Evolutionary conservation across 495 filamentous ascomycete species (phyloP).

Genomic region (Daldinia vernicosa): DNA sequence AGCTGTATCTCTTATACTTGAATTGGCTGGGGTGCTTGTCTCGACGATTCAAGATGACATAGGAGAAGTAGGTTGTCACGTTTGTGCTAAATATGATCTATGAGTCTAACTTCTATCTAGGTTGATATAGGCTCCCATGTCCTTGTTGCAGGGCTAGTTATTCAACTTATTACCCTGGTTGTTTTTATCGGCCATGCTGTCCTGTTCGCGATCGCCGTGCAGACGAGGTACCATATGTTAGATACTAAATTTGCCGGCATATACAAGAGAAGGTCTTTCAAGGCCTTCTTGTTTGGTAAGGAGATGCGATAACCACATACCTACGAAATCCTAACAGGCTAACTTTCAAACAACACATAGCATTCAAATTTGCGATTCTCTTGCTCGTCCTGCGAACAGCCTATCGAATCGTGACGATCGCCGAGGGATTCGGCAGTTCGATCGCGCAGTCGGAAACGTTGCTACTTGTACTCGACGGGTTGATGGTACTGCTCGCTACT

Average conservation of each 20-base stretch:
- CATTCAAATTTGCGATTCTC: slow-evolving; percentile 39
- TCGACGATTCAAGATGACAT: slow-evolving; percentile 24
- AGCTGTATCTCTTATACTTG: slow-evolving; percentile 47
- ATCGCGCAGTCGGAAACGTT: slow-evolving; percentile 41
- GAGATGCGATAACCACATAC: not conserved
- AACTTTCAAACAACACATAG: slow-evolving; percentile 33
- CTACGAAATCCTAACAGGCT: not conserved
- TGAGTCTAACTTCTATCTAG: slow-evolving; percentile 41
- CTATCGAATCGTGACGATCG: slow-evolving; percentile 43
- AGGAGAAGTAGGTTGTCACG: slow-evolving; percentile 25
- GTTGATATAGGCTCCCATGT: slow-evolving; percentile 45
- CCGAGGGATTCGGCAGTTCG: slow-evolving; percentile 34
- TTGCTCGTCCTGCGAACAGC: slow-evolving; percentile 50
- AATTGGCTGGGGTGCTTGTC: slow-evolving; percentile 48
- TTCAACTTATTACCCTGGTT: slow-evolving; percentile 49
- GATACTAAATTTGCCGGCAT: slow-evolving; percentile 45
- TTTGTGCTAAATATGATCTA: not conserved
- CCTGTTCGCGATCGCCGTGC: slow-evolving; percentile 47
- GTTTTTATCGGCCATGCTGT: slow-evolving; percentile 43
- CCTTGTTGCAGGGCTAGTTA: slow-evolving; percentile 48
- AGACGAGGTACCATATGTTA: slow-evolving; percentile 44
- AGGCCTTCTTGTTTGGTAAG: slow-evolving; percentile 50
- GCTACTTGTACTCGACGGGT: slow-evolving; percentile 51
- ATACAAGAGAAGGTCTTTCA: slow-evolving; percentile 50
- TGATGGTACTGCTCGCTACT: slow-evolving; percentile 47